Evolutionary conservation across 1,284 basidiomycete species (phyloP).

Genomic region (Inonotus hispidus): DNA sequence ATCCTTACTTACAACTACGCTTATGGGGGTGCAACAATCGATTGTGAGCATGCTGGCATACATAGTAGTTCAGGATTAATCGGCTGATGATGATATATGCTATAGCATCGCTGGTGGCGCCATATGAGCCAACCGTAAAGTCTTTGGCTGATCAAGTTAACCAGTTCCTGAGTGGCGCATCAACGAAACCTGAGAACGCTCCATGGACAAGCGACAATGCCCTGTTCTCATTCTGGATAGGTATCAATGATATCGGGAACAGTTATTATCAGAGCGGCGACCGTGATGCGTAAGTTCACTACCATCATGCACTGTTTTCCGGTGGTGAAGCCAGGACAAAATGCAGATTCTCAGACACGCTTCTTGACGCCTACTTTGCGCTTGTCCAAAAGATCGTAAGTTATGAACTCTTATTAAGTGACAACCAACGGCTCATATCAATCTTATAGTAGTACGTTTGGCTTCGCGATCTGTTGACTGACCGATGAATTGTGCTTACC

Average conservation of each 20-base stretch:
- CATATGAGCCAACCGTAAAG: conserved; percentile 43
- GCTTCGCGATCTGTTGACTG: conserved; percentile 20
- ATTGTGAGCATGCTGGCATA: conserved; percentile 29
- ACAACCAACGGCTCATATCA: not conserved
- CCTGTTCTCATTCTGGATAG: conserved; percentile 56
- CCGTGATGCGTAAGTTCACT: conserved; percentile 40
- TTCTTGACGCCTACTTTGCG: conserved; percentile 48
- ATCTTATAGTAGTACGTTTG: conserved; percentile 4
- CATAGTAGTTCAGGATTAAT: not conserved
- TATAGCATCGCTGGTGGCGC: conserved; percentile 23
- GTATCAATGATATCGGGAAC: conserved; percentile 57
- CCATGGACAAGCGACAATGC: conserved; percentile 49
- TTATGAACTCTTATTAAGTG: conserved; percentile 9
- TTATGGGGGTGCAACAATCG: conserved; percentile 55
- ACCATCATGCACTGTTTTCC: not conserved
- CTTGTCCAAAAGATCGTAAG: conserved; percentile 49
- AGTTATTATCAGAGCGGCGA: conserved; percentile 42
- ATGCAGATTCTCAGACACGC: conserved; percentile 41
- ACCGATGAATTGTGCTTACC: conserved; percentile 17
- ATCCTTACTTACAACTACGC: conserved; percentile 56
- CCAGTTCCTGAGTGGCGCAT: conserved; percentile 40
- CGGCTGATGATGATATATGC: not conserved
- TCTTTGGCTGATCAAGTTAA: conserved; percentile 53
- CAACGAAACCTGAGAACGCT: conserved; percentile 38
- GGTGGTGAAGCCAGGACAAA: not conserved